A percentile compares a stretch with the other conserved stretches of the same genome.
phyloP scores from a whole-genome alignment of 139 green algal genomes.

The Axilococcus clingmanii region DNA sequence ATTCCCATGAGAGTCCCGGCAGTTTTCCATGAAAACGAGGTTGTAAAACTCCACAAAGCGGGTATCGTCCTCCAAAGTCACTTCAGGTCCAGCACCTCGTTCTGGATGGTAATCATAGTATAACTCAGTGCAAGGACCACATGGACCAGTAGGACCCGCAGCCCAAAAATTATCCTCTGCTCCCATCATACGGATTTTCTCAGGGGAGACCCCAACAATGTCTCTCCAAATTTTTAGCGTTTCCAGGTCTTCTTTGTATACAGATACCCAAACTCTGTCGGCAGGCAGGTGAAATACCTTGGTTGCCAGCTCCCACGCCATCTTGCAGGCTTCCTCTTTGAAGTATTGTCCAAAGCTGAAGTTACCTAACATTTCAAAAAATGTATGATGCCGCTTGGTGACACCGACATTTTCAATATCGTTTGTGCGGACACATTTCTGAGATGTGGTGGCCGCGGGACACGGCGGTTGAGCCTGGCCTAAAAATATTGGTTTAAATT shows the following conservation, averaged over 20 bases:
- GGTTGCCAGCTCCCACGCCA: slow-evolving; percentile 92
- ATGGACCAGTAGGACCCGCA: slow-evolving; percentile 93
- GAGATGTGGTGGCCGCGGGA: too few species aligned
- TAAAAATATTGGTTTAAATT: too few species aligned
- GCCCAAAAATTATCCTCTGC: slow-evolving; percentile 99
- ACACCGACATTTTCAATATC: slow-evolving; percentile 97
- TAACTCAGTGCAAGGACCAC: slow-evolving; percentile 88
- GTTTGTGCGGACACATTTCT: too few species aligned
- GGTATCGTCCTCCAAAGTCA: slow-evolving; percentile 93
- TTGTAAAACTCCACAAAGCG: slow-evolving; percentile 97
- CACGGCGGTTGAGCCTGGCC: too few species aligned
- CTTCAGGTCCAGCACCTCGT: slow-evolving; percentile 60
- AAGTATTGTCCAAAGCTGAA: slow-evolving; percentile 98
- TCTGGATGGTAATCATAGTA: slow-evolving; percentile 91
- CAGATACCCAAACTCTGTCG: slow-evolving; percentile 90
- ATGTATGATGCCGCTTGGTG: slow-evolving; percentile 98
- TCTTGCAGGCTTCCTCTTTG: slow-evolving; percentile 94
- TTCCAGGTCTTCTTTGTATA: slow-evolving; percentile 93
- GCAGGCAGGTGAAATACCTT: slow-evolving; percentile 74
- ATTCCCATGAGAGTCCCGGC: slow-evolving; percentile 73
- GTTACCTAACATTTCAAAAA: slow-evolving; percentile 99
- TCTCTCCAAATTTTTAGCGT: slow-evolving; percentile 65
- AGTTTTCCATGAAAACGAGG: slow-evolving; percentile 96
- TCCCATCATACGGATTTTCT: slow-evolving; percentile 68
- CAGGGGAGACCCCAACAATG: slow-evolving; percentile 64